Percentiles rank a stretch among this genome's conserved stretches.
phyloP scores from a whole-genome alignment of 352 stramenopile species.

The Globisporangium iwayamae region DNA sequence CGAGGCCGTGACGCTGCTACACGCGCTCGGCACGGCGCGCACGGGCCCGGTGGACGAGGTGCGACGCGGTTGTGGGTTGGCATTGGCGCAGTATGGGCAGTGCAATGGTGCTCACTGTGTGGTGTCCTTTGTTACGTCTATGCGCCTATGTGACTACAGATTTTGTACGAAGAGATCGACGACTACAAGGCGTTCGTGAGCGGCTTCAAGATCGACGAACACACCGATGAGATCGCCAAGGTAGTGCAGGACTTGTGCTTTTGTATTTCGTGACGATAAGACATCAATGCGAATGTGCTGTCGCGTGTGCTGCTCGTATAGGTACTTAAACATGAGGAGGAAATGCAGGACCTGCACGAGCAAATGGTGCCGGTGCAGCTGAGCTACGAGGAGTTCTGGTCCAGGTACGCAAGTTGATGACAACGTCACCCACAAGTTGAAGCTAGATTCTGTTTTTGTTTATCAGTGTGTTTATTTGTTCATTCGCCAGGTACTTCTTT shows the following conservation, averaged over 20 bases:
- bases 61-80: neutral
- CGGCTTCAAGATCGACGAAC: constrained; percentile 57
- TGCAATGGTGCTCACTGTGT: neutral
- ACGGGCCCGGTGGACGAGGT: constrained; percentile 76
- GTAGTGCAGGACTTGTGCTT: constrained; percentile 10
- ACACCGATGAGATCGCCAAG: constrained; percentile 72
- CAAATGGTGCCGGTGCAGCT: constrained; percentile 70
- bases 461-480: neutral
- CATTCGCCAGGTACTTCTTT: constrained; percentile 59
- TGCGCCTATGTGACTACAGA: constrained; percentile 16
- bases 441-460: neutral
- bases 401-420: constrained; percentile 30
- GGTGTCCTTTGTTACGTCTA: neutral
- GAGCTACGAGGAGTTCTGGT: constrained; percentile 83
- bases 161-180: constrained; percentile 78
- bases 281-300: neutral
- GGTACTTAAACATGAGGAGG: constrained; percentile 47
- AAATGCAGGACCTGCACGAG: constrained; percentile 59
- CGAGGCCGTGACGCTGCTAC: constrained; percentile 65
- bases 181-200: constrained; percentile 63
- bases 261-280: neutral
- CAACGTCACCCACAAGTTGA: neutral
- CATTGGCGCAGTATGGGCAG: too few relatives aligned
- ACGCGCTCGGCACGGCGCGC: constrained; percentile 53
- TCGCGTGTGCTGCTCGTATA: constrained; percentile 10